Base-by-base conservation (phyloP, 768 basidiomycete species). In the Mrakia frigida region DNA sequence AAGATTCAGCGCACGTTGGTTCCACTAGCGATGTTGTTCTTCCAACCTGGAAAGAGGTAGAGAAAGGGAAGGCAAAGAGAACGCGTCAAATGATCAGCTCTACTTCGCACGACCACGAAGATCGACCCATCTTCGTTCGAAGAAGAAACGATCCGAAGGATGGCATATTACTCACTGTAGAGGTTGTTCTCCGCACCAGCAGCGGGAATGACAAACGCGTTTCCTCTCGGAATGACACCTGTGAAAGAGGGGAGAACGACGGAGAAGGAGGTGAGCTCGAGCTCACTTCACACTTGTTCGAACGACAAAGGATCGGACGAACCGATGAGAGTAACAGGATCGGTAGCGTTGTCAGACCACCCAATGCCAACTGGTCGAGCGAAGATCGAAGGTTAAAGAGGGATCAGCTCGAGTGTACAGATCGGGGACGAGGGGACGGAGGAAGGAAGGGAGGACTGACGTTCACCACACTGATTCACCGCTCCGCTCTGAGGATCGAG, bases 171-270 rank as follows among this genome's bases (percentile, higher is more conserved):
- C 37, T 25, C n/a, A 59, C 37, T 61, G 67, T 53, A 56, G 35
- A 31, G 67, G 35, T 74, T n/a, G 6, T 28, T 41, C 9, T 13
- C 41, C 18, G 25, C n/a, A 14, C 37, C 53, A n/a, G 37, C 39
- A 21, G 60, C 53, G 0, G 75, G 69, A 46, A 76, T 43, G 46
- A 76, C 23, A 21, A 76, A 76, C 1, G 75, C 75, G 3, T 76
- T 33, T 5, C 75, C 75, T 25, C 65, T 53, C 23, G 75, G 75
- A 35, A 76, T 72, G 25, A 73, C 75, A 61, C 75, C 74, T 75
- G 31, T 18, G 46, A 16, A 28, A 41, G 3, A 6, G 7, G 41
- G 31, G 18, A 31, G 23, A 4, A 11, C 46, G 33, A 16, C 31
- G n/a, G 37, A 3, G 13, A 74, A 25, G 35, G 3, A 28, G 9